Base-by-base conservation (phyloP, 352 stramenopile species). In the Pythium angustatum region DNA sequence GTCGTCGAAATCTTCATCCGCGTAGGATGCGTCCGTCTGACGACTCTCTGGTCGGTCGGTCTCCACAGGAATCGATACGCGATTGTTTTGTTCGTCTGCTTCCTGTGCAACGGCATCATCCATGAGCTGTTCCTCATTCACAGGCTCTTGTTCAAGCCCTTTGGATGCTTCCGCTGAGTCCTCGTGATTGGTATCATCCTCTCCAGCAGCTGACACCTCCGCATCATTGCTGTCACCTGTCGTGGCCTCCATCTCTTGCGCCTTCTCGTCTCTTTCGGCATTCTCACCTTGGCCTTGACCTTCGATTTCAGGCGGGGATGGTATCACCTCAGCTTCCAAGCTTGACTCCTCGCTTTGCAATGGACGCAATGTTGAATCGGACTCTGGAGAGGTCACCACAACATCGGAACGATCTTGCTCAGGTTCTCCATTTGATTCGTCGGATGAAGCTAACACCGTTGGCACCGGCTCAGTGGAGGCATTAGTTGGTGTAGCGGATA, bases 1-100 rank as follows among this genome's bases (percentile, higher is more conserved):
- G 41, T 68, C 65, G 38, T 65, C 61, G 22, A 68, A 72, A 21
- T 64, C 58, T 55, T 72, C 65, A 26, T 68, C 65, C 0, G 38
- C 59, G 28, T 68, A 69, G 3, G 55, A 68, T 12, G 47, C 27
- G 9, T 72, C 56, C 6, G 50, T 72, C 34, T 64, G 52, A 21
- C 59, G 52, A 22, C 61, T 72, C 26, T 68, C 65, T 10, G 59
- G 59, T 27, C 61, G 65, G 43, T 70, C 64, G 31, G 33, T 6
- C 7, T 57, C 36, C 7, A 10, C 22, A 48, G 47, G 17, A 22
- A 12, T 31, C 5, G 33, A 17, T 12, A 24, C 21, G 21, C 22
- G 15, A 24, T 50, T 17, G 31, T 40, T 26, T 45, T 47, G 26
- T 11, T 45, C 27, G 22, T 62, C 52, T 11, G 34, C 36, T 33